These are phyloP conservation scores for Hanseniaspora thailandica DNA, from an alignment of 805 yeast species.

Conservation along the genomic window DNA sequence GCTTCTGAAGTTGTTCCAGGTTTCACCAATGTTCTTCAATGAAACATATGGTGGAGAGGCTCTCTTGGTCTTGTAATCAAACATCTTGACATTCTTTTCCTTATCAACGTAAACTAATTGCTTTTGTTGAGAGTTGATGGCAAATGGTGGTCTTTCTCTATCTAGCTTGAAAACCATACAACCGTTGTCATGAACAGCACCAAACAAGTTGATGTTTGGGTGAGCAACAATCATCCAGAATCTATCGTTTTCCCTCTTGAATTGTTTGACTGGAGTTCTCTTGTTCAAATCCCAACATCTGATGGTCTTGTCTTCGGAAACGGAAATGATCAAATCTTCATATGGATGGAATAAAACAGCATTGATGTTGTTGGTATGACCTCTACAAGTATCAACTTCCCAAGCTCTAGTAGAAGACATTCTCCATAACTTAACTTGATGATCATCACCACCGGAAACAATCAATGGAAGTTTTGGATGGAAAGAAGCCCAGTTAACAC, in stretches of 20 bases:
- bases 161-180: constrained; percentile 95
- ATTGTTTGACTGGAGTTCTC: constrained; percentile 85
- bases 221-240: constrained; percentile 89
- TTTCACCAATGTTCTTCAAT: constrained; percentile 68
- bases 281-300: constrained; percentile 95
- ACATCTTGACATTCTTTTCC: constrained; percentile 76
- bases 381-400: constrained; percentile 98
- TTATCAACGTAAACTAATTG: constrained; percentile 63
- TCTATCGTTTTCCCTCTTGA: constrained; percentile 85
- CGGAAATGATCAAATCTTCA: constrained; percentile 83
- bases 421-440: constrained; percentile 92
- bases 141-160: constrained; percentile 71
- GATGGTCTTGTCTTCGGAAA: constrained; percentile 89
- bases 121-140: constrained; percentile 56
- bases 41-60: constrained; percentile 69
- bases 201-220: constrained; percentile 83
- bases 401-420: constrained; percentile 96
- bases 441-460: constrained; percentile 92
- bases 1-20: constrained; percentile 76
- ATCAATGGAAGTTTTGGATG: constrained; percentile 93
- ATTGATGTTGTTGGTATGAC: constrained; percentile 88
- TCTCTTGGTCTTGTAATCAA: constrained; percentile 53
- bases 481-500: constrained; percentile 97
- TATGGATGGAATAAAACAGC: constrained; percentile 86
- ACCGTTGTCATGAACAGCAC: constrained; percentile 94